Conservation (phyloP, 345 rosid genomes). For the Mangifera indica region DNA sequence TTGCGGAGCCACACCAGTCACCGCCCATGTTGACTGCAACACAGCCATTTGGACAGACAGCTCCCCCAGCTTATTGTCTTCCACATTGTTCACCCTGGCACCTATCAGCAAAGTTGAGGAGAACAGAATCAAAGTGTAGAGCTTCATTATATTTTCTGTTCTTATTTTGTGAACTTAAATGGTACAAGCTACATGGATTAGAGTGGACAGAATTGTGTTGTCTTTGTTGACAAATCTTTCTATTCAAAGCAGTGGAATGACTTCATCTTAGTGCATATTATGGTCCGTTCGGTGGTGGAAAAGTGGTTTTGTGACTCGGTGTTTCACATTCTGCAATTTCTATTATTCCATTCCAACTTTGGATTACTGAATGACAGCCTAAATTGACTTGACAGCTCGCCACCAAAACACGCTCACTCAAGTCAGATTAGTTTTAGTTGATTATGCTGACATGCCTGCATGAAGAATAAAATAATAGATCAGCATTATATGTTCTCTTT, state of each 20-base stretch:
- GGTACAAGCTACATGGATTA: neutral
- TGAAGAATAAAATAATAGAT: neutral
- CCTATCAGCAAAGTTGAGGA: neutral
- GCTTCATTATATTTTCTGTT: neutral
- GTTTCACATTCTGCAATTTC: neutral
- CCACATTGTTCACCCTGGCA: constrained; percentile 22
- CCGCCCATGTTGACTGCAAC: constrained; percentile 19
- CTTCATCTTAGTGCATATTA: neutral
- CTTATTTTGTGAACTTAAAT: neutral
- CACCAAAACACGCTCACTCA: neutral
- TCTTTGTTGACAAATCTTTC: neutral
- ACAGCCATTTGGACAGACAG: constrained; percentile 20
- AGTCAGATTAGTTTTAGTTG: neutral
- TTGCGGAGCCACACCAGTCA: too few species aligned
- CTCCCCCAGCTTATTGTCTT: constrained; percentile 26
- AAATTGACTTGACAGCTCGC: neutral
- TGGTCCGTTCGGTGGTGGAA: neutral
- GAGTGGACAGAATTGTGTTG: neutral
- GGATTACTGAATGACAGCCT: neutral
- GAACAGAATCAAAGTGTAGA: neutral
- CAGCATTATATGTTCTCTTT: too few species aligned
- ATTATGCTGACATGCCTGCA: neutral
- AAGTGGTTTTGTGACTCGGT: neutral
- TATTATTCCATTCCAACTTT: neutral
- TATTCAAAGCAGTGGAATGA: neutral